Percentiles rank a stretch among this genome's conserved stretches.
Evolutionary conservation across 768 basidiomycete genomes (phyloP).

Genomic region (Leucosporidium scottii): DNA sequence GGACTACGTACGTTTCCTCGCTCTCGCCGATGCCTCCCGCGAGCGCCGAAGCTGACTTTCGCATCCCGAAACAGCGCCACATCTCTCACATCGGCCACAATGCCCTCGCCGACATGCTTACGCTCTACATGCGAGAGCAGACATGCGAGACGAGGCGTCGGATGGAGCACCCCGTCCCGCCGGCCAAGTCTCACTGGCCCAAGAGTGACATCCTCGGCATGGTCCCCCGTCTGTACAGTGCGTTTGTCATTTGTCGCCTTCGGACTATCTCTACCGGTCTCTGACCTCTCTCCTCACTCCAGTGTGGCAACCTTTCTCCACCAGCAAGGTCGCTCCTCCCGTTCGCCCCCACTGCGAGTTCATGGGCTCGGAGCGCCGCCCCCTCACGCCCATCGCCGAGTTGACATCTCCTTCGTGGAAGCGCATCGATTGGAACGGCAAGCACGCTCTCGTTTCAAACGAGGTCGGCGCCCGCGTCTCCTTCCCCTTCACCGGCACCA

Average conservation of each 20-base stretch:
- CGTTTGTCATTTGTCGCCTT: neutral
- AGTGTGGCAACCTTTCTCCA: neutral
- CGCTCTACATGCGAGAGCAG: constrained; percentile 18
- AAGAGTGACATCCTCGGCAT: neutral
- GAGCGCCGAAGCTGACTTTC: neutral
- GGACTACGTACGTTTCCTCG: neutral
- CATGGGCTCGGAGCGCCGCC: neutral
- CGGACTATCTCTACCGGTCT: neutral
- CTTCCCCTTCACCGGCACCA: constrained; percentile 2
- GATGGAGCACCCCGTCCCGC: neutral
- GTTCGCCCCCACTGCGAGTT: constrained; percentile 7
- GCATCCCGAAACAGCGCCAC: constrained; percentile 7
- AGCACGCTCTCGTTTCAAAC: neutral
- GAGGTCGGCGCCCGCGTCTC: neutral
- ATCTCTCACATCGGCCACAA: neutral
- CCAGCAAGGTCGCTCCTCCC: neutral
- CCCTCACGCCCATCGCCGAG: neutral
- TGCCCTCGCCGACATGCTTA: constrained; percentile 17
- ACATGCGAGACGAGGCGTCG: constrained; percentile 9
- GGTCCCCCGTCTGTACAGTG: neutral
- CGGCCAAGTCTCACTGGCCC: neutral
- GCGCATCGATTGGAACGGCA: constrained; percentile 19
- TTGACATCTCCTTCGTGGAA: neutral
- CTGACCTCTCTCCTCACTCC: neutral
- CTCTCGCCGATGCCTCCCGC: too few species aligned